Conservation (phyloP, 139 green algal genomes). For the Closterium sp. region DNA sequence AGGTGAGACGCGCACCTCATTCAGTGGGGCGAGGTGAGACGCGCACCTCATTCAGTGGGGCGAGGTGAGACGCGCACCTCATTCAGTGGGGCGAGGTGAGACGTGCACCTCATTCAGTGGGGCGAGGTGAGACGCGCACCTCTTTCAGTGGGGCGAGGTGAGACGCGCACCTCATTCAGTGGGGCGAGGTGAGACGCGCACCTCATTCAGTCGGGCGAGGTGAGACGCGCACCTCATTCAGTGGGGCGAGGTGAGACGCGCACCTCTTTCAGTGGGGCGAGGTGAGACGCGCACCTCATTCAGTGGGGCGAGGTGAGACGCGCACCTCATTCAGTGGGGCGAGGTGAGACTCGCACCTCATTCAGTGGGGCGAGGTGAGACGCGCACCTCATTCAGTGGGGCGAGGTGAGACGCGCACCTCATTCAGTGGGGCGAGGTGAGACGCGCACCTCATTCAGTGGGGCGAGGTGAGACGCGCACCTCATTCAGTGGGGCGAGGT, state of each 20-base stretch:
- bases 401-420: slow-evolving; percentile 92
- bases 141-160: slow-evolving; percentile 91
- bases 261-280: slow-evolving; percentile 70
- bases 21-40: slow-evolving; percentile 90
- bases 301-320: slow-evolving; percentile 91
- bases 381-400: slow-evolving; percentile 93
- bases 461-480: slow-evolving; percentile 75
- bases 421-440: slow-evolving; percentile 88
- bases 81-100: slow-evolving; percentile 72
- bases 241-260: slow-evolving; percentile 73
- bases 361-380: slow-evolving; percentile 77
- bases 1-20: slow-evolving; percentile 86
- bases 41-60: slow-evolving; percentile 98
- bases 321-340: slow-evolving; percentile 97
- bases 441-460: slow-evolving; percentile 62
- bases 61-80: slow-evolving; percentile 41
- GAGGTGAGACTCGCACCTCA: slow-evolving; percentile 38
- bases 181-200: slow-evolving; percentile 78
- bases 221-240: slow-evolving; percentile 98
- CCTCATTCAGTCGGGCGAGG: slow-evolving; percentile 89
- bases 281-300: slow-evolving; percentile 84
- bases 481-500: slow-evolving; percentile 90
- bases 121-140: slow-evolving; percentile 86
- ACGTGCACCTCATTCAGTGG: slow-evolving; percentile 95
- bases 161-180: slow-evolving; percentile 57